Evolutionary conservation across 2,329 filamentous ascomycete species (phyloP).

Genomic region (Epichloe aotearoae): DNA sequence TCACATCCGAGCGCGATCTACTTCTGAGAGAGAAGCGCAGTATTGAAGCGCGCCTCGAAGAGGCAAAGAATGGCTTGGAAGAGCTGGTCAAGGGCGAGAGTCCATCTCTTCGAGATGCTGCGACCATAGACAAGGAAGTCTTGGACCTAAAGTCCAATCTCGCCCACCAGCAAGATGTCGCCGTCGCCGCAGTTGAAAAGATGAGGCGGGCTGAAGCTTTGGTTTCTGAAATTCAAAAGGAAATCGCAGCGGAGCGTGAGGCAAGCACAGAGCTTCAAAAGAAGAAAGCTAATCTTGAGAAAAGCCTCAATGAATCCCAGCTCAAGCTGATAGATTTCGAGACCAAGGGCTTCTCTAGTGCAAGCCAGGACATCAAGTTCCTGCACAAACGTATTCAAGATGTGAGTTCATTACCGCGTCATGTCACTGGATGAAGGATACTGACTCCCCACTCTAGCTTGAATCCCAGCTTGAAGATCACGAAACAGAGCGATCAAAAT

Average conservation of each 20-base stretch:
- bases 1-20: conserved; percentile 71
- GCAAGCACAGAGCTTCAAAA: conserved; percentile 69
- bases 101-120: conserved; percentile 79
- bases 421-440: conserved; percentile 14
- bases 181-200: conserved; percentile 83
- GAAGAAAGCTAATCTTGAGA: conserved; percentile 81
- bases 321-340: conserved; percentile 84
- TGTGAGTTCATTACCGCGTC: conserved; percentile 40
- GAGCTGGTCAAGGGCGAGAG: conserved; percentile 76
- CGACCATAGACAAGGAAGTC: conserved; percentile 76
- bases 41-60: conserved; percentile 70
- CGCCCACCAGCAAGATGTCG: conserved; percentile 87
- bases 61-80: conserved; percentile 79
- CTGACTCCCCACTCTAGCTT: conserved; percentile 41
- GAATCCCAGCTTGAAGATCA: conserved; percentile 77
- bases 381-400: conserved; percentile 90
- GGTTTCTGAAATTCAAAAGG: conserved; percentile 80
- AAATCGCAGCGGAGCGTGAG: conserved; percentile 77
- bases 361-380: conserved; percentile 91
- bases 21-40: conserved; percentile 81
- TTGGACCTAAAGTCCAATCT: conserved; percentile 79
- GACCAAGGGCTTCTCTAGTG: conserved; percentile 91
- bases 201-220: conserved; percentile 90
- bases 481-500: conserved; percentile 63
- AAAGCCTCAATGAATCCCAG: conserved; percentile 80